A percentile compares a stretch with the other conserved stretches of the same genome.
These are phyloP conservation scores for Salix udensis DNA, from an alignment of 345 rosid genomes.

Conservation along the genomic window DNA sequence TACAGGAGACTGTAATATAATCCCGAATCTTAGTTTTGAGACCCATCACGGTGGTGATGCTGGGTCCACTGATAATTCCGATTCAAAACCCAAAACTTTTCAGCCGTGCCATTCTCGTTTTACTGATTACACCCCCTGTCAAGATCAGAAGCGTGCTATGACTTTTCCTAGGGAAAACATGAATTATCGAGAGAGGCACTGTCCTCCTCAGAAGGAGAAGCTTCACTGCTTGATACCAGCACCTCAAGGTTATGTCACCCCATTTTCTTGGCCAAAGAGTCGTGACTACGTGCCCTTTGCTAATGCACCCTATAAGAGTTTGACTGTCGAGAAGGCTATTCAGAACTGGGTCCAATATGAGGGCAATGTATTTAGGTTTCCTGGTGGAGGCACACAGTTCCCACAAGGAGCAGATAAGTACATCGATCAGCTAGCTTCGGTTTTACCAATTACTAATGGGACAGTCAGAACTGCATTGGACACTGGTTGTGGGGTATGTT, in stretches of 20 bases:
- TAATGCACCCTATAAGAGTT: slow-evolving; percentile 94
- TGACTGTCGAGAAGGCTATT: slow-evolving; percentile 98
- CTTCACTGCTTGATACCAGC: slow-evolving; percentile 83
- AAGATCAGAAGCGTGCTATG: slow-evolving; percentile 95
- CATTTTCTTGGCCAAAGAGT: slow-evolving; percentile 99
- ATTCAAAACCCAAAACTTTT: slow-evolving; percentile 48
- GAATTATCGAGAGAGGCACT: slow-evolving; percentile 92
- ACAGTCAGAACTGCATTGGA: slow-evolving; percentile 94
- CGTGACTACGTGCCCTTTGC: slow-evolving; percentile 96
- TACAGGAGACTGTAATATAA: slow-evolving; percentile 73
- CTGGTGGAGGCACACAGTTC: slow-evolving; percentile 98
- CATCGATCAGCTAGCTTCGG: slow-evolving; percentile 88
- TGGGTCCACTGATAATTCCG: slow-evolving; percentile 38
- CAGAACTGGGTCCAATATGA: slow-evolving; percentile 99
- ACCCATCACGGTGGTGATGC: slow-evolving; percentile 82
- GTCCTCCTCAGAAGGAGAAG: slow-evolving; percentile 69
- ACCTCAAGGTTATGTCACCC: slow-evolving; percentile 91
- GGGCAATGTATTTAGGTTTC: slow-evolving; percentile 92
- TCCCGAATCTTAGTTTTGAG: slow-evolving; percentile 73
- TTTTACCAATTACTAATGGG: slow-evolving; percentile 81
- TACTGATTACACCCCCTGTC: slow-evolving; percentile 95
- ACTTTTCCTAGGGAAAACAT: slow-evolving; percentile 90
- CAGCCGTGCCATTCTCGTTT: slow-evolving; percentile 62
- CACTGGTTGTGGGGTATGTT: slow-evolving; percentile 97
- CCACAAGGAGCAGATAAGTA: slow-evolving; percentile 99